These are phyloP conservation scores for Ceratobasidium sp. DNA, from an alignment of 1,284 basidiomycete species.

Conservation along the genomic window DNA sequence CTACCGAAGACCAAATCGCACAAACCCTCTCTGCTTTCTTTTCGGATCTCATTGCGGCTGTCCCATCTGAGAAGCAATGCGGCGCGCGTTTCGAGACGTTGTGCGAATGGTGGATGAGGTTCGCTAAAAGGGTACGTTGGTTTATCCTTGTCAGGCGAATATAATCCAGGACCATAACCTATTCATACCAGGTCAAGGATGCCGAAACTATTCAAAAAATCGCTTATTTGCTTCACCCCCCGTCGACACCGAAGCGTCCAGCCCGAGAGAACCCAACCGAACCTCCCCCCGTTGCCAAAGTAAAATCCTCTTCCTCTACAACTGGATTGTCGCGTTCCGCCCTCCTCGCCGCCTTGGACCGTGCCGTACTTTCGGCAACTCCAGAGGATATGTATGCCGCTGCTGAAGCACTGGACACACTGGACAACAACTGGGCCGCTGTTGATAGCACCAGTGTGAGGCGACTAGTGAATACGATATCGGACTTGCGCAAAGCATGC, in stretches of 20 bases:
- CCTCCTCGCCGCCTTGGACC: conserved; percentile 20
- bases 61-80: conserved; percentile 15
- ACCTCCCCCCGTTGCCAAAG: not conserved
- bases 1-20: conserved; percentile 21
- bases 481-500: conserved; percentile 35
- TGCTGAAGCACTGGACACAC: conserved; percentile 13
- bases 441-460: not conserved
- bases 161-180: not conserved
- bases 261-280: not conserved
- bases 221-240: conserved; percentile 27
- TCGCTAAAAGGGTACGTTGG: conserved; percentile 43
- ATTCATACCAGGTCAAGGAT: conserved; percentile 34
- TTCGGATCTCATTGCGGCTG: conserved; percentile 22
- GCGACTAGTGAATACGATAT: conserved; percentile 12
- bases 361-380: not conserved
- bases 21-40: conserved; percentile 43
- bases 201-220: conserved; percentile 35
- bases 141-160: not conserved
- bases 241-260: conserved; percentile 1
- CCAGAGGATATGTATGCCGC: conserved; percentile 23
- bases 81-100: conserved; percentile 43
- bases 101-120: conserved; percentile 48
- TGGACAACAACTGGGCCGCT: not conserved
- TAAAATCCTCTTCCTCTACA: conserved; percentile 4
- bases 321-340: not conserved